Evolutionary conservation across 1,284 basidiomycete genomes (phyloP).

Genomic region (Filobasidium uniguttulatum): DNA sequence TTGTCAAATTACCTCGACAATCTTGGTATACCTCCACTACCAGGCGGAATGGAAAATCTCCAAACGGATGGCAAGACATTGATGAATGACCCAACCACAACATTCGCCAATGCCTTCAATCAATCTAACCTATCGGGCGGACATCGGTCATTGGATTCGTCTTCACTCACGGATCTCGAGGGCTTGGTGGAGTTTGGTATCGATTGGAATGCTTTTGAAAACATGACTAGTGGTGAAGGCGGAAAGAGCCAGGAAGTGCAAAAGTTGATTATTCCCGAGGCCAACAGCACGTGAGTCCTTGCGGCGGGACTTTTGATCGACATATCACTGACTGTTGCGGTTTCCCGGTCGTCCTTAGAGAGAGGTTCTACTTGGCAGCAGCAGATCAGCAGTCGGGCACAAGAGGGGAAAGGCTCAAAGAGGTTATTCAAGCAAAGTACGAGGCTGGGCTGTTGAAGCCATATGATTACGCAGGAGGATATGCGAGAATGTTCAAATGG

Average conservation of each 20-base stretch:
- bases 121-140: no score
- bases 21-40: constrained; percentile 30
- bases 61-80: constrained; percentile 20
- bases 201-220: background rate
- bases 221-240: background rate
- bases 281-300: constrained; percentile 16
- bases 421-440: constrained; percentile 92
- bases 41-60: constrained; percentile 31
- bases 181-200: background rate
- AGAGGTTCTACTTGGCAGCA: constrained; percentile 81
- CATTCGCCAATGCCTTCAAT: background rate
- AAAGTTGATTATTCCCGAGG: constrained; percentile 14
- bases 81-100: constrained; percentile 10
- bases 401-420: constrained; percentile 72
- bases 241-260: constrained; percentile 3
- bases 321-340: no score
- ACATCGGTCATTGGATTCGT: background rate
- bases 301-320: background rate
- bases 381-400: constrained; percentile 89
- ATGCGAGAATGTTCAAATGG: constrained; percentile 76
- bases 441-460: constrained; percentile 89
- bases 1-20: constrained; percentile 31
- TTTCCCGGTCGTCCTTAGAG: no score
- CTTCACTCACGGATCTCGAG: background rate
- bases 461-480: constrained; percentile 92